These are phyloP conservation scores for Capniomyces stellatus DNA, from an alignment of 371 early-diverging fungal genomes.

Conservation along the genomic window DNA sequence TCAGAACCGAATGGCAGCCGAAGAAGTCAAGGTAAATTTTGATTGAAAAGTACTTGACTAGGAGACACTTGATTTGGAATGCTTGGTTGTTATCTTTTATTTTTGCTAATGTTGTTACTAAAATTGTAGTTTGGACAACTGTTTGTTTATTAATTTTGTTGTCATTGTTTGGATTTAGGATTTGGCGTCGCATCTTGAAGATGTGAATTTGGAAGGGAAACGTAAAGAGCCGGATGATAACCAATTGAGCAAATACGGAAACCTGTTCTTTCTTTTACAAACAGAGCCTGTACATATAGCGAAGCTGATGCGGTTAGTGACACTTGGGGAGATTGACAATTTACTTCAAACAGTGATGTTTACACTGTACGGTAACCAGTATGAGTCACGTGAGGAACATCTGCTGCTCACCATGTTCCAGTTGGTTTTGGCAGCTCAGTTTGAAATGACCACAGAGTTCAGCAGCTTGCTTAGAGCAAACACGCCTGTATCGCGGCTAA, in stretches of 20 bases:
- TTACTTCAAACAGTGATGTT: constrained; percentile 91
- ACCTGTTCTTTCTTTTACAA: constrained; percentile 84
- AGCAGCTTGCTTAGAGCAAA: constrained; percentile 77
- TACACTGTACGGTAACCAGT: constrained; percentile 88
- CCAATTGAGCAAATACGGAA: constrained; percentile 73
- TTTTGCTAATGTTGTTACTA: too few relatives aligned
- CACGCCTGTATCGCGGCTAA: constrained; percentile 88
- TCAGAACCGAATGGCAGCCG: constrained; percentile 74
- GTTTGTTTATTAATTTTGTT: too few relatives aligned
- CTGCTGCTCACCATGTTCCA: constrained; percentile 89
- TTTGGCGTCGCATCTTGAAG: constrained; percentile 22
- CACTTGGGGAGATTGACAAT: constrained; percentile 77
- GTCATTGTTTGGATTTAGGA: constrained; percentile 13
- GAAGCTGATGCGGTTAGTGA: constrained; percentile 60
- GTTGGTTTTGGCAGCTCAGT: constrained; percentile 75
- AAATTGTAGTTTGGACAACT: too few relatives aligned
- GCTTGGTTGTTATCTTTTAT: too few relatives aligned
- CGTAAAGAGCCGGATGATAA: constrained; percentile 63
- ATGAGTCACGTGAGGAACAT: constrained; percentile 88
- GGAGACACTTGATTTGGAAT: too few relatives aligned
- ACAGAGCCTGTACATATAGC: constrained; percentile 85
- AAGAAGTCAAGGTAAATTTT: constrained; percentile 21
- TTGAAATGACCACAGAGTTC: constrained; percentile 74
- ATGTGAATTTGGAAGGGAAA: constrained; percentile 40
- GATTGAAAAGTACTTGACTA: not conserved